Evolutionary conservation across 2,329 filamentous ascomycete species (phyloP), one percentile per base, ranked within the genome.

Genomic region (Aspergillus costaricaensis): DNA sequence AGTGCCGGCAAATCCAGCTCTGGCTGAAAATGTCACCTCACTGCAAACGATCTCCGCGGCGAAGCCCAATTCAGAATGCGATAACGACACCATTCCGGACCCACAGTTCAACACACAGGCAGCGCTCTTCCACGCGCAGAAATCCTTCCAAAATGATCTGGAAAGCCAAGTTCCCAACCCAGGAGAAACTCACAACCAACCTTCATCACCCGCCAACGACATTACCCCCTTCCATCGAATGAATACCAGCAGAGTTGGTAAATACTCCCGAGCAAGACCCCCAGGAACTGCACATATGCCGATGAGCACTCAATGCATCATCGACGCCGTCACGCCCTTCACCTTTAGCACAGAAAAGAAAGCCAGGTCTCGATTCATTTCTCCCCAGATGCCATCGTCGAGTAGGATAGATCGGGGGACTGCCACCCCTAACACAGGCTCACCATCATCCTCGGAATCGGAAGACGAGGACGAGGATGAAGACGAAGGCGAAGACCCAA

Each of bases 271-370:
- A 55, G 41, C 55, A 7, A 54, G 39, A 32, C 23, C 60, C 32
- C 50, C 49, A 21, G 58, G 61, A 21, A 65, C 62, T 19, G 62
- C 62, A 1, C 64, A 58, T 17, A 54, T 62, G n/a, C 71, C 69
- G 58, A 69, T 76, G 62, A 77, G 74, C 59, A 79, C 77, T 1
- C 77, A 79, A 63, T 73, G 67, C 48, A 75, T 79, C 67, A 71
- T 80, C 15, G 75, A 79, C 57, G 71, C 74, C 14, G 71, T 72
- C 27, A 77, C 75, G 3, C 77, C 77, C 8, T 79, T 77, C 56
- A 72, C 68, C 4, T 71, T 77, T 43, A 77, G 75, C 38, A 73
- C 73, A 17, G 64, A 67, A n/a, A 74, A 69, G 62, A 74, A 69
- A 59, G 43, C 48, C 49, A 66, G 60, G 7, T 32, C 39, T 27